Conservation (phyloP, 345 rosid genomes). For the Xanthoceras sorbifolium region DNA sequence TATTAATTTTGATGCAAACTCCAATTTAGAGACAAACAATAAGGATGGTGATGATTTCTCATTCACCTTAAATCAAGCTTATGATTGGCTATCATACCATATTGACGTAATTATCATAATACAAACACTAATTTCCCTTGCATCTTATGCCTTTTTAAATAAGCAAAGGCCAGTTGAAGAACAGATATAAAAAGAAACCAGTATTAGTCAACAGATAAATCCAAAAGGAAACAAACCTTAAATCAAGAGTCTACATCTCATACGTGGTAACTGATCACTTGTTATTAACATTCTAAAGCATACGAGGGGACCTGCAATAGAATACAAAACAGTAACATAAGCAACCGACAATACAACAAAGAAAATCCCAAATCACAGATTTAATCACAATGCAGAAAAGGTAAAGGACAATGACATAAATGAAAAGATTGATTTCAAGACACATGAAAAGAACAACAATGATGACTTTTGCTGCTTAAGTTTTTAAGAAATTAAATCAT, state of each 20-base stretch:
- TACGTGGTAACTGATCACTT: neutral
- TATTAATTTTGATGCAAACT: neutral
- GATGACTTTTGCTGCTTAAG: neutral
- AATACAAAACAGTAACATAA: conserved; percentile 7
- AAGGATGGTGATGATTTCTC: neutral
- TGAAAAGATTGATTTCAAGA: neutral
- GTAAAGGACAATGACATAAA: neutral
- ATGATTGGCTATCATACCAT: neutral
- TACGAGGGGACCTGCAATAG: conserved; percentile 42
- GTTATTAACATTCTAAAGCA: conserved; percentile 48
- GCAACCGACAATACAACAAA: neutral
- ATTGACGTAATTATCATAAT: neutral
- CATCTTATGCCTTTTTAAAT: neutral
- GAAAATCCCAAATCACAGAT: neutral
- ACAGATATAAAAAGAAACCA: neutral
- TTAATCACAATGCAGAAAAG: conserved; percentile 4
- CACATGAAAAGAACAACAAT: neutral
- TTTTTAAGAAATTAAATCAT: conserved; percentile 3
- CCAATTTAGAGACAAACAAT: neutral
- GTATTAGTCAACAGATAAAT: neutral
- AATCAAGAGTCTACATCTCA: conserved; percentile 2
- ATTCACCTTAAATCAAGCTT: neutral
- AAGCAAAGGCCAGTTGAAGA: neutral
- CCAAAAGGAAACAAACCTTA: conserved; percentile 8
- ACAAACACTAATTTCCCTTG: neutral